Percentiles rank a stretch among this genome's conserved stretches.
Evolutionary conservation across 2,329 filamentous ascomycete species (phyloP).

Genomic region (Plenodomus biglobosus): DNA sequence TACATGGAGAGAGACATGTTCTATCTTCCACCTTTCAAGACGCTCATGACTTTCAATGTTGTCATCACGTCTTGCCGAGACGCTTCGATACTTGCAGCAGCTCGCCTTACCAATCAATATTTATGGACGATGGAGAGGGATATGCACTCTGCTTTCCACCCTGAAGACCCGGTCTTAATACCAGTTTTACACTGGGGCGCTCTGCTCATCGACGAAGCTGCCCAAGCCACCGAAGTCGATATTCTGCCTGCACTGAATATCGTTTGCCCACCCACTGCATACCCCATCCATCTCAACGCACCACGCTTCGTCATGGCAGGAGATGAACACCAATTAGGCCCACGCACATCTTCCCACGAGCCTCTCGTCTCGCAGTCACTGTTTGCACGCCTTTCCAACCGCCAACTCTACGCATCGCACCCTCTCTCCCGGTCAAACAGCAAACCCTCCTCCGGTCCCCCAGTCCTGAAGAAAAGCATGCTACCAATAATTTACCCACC

Average conservation of each 20-base stretch:
- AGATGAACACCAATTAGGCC: conserved; percentile 50
- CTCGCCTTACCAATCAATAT: conserved; percentile 48
- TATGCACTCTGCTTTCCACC: conserved; percentile 35
- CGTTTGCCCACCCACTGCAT: conserved; percentile 39
- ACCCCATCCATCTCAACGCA: conserved; percentile 19
- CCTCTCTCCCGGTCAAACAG: conserved; percentile 43
- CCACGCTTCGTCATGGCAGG: conserved; percentile 52
- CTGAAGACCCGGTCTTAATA: conserved; percentile 12
- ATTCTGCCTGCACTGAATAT: conserved; percentile 47
- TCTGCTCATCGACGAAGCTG: conserved; percentile 51
- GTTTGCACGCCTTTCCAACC: conserved; percentile 47
- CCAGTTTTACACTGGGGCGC: conserved; percentile 47
- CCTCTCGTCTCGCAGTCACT: conserved; percentile 42
- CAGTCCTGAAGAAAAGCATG: conserved; percentile 36
- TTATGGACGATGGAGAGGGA: conserved; percentile 43
- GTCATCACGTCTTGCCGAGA: conserved; percentile 49
- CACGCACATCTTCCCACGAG: conserved; percentile 42
- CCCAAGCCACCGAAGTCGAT: conserved; percentile 50
- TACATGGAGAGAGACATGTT: conserved; percentile 47
- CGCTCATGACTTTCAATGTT: conserved; percentile 46
- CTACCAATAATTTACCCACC: conserved; percentile 48
- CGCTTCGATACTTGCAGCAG: conserved; percentile 46
- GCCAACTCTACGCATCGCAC: conserved; percentile 45
- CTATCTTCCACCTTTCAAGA: conserved; percentile 43
- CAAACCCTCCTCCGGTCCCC: conserved; percentile 26